Percentiles rank a stretch among this genome's conserved stretches.
phyloP scores from a whole-genome alignment of 1,139 yeast species.

The Fermentozyma sake region DNA sequence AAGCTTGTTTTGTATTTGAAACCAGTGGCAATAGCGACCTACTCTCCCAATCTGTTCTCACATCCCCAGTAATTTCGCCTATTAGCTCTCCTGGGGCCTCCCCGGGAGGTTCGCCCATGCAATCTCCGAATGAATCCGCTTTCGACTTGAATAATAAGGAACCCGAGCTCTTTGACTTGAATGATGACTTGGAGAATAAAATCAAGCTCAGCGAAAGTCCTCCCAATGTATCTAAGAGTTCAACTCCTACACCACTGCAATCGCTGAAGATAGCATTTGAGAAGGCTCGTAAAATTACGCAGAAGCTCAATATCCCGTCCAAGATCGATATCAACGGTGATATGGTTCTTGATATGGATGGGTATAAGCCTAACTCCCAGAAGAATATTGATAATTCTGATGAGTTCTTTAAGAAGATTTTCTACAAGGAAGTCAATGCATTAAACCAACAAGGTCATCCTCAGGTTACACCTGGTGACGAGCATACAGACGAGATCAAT shows the following conservation, averaged over 20 bases:
- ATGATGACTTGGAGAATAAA: slow-evolving; percentile 27
- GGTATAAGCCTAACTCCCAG: slow-evolving; percentile 81
- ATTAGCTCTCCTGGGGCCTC: slow-evolving; percentile 60
- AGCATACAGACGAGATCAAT: slow-evolving; percentile 10
- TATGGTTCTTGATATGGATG: slow-evolving; percentile 89
- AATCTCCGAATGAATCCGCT: slow-evolving; percentile 3
- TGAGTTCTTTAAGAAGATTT: slow-evolving; percentile 64
- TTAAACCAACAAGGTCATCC: slow-evolving; percentile 15
- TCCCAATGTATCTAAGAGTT: too few species aligned
- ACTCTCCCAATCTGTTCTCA: slow-evolving; percentile 73
- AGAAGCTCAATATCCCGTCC: slow-evolving; percentile 79
- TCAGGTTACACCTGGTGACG: too few species aligned
- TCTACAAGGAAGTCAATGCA: slow-evolving; percentile 50
- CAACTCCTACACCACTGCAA: slow-evolving; percentile 13
- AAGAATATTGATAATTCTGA: slow-evolving; percentile 67
- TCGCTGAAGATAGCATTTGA: slow-evolving; percentile 48
- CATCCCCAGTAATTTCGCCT: slow-evolving; percentile 92
- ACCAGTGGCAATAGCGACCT: slow-evolving; percentile 52
- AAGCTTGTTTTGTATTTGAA: slow-evolving; percentile 94
- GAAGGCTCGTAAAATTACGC: slow-evolving; percentile 65
- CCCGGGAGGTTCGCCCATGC: slow-evolving; percentile 33
- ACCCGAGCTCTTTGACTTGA: slow-evolving; percentile 34
- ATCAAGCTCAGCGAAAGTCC: slow-evolving; percentile 22
- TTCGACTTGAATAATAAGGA: slow-evolving; percentile 5
- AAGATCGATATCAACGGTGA: slow-evolving; percentile 89